Evolutionary conservation across 345 rosid genomes (phyloP), one percentile per base, ranked within the genome.

Genomic region (Eucalyptus sp.): DNA sequence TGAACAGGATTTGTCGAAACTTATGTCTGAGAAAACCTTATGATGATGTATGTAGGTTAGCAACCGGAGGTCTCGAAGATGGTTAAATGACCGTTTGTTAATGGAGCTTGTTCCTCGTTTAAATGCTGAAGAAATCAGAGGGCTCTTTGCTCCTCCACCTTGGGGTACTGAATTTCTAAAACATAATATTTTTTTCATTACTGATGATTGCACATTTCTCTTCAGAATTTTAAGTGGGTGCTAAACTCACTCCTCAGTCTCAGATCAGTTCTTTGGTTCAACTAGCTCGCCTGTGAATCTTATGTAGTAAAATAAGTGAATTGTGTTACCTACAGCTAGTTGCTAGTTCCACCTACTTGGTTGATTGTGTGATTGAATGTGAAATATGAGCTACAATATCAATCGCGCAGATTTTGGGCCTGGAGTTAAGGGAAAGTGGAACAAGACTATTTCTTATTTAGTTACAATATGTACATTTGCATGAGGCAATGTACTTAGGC

Each of bases 131-230:
- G 99, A 97, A 92, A 94, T 97, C 87, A 95, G 95, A 92, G 99
- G 99, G 92, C 93, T 97, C 93, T 97, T 97, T 95, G 97, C 99
- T 86, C 99, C 99, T 86, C 99, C 99, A 15, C 99, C 99, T 27
- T 97, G 98, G 98, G 99, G 99, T 96, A 94, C 89, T 10, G 90
- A 31, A 64, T 46, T 49, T 51, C 87, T 58, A 49, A 24, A 58
- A 33, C 44, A 68, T 18, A 33, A 68, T 68, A 68, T 17, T 41
- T 68, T 68, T 33, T 84, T 52, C 60, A 33, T 16, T 71, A 89
- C 46, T 13, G 48, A 48, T 9, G 31, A 50, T 71, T 46, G 68
- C 50, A 7, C 83, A 50, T 79, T 31, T 83, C 43, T 54, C 37
- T 80, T 83, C 44, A 37, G 62, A 60, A 44, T 60, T 48, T 60